Conservation (phyloP, 768 basidiomycete species). For the Boletellus sp. region DNA sequence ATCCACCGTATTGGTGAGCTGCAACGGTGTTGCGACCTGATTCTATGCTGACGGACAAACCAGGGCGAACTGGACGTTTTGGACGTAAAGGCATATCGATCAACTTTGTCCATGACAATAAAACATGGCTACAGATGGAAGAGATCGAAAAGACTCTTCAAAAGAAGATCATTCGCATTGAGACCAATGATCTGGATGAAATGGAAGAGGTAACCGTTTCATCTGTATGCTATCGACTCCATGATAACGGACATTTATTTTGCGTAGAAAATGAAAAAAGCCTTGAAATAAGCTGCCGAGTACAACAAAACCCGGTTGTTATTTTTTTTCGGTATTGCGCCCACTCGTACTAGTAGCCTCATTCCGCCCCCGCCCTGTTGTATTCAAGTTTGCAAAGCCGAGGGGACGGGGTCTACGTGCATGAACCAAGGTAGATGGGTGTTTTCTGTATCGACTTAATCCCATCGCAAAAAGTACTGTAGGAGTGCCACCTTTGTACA, state of each 20-base stretch:
- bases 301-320: background rate
- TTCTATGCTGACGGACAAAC: background rate
- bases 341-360: background rate
- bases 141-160: constrained; percentile 78
- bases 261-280: constrained; percentile 76
- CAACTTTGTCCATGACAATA: constrained; percentile 92
- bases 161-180: constrained; percentile 77
- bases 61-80: constrained; percentile 96
- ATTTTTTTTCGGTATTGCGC: background rate
- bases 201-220: constrained; percentile 83
- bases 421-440: no score
- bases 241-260: background rate
- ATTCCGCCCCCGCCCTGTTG: background rate
- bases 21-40: background rate
- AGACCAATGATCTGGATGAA: constrained; percentile 85
- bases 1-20: constrained; percentile 91
- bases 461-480: no score
- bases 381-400: no score
- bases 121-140: constrained; percentile 87
- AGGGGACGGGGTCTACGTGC: background rate
- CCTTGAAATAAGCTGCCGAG: constrained; percentile 49
- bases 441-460: no score
- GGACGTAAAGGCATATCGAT: constrained; percentile 96
- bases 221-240: background rate
- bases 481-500: no score